phyloP scores from a whole-genome alignment of 768 basidiomycete genomes.

The Lentinula guzmanii region DNA sequence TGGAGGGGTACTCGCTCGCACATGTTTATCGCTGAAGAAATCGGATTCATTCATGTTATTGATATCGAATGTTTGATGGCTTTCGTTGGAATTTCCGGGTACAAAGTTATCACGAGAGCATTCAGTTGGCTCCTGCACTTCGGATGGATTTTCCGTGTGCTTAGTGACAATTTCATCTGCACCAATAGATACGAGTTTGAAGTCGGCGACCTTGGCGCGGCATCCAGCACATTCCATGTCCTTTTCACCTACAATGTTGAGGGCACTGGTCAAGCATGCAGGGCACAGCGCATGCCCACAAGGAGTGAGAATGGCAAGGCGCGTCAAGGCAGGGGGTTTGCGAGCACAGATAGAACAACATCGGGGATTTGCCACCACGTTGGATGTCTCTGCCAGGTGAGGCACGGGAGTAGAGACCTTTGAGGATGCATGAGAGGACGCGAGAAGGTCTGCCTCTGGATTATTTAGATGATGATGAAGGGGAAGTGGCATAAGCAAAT shows the following conservation, averaged over 20 bases:
- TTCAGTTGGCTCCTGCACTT: not conserved
- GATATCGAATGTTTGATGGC: not conserved
- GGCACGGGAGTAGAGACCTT: slow-evolving; percentile 6
- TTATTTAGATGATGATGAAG: not conserved
- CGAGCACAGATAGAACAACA: slow-evolving; percentile 59
- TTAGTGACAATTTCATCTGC: not conserved
- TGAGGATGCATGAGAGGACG: slow-evolving; percentile 16
- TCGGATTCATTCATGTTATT: slow-evolving; percentile 33
- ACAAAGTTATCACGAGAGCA: not conserved
- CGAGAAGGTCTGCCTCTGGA: not conserved
- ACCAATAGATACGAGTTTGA: slow-evolving; percentile 39
- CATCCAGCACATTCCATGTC: slow-evolving; percentile 84
- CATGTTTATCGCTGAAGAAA: slow-evolving; percentile 22
- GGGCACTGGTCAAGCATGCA: slow-evolving; percentile 74
- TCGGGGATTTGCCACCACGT: slow-evolving; percentile 12
- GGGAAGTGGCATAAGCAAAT: slow-evolving; percentile 11
- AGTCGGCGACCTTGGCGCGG: slow-evolving; percentile 62
- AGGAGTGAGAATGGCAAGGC: slow-evolving; percentile 64
- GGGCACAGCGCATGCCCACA: slow-evolving; percentile 77
- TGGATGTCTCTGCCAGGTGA: not conserved
- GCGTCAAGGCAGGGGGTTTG: slow-evolving; percentile 27
- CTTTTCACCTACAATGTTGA: slow-evolving; percentile 88
- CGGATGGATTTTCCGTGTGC: not conserved
- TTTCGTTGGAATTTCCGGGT: not conserved
- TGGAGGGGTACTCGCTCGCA: slow-evolving; percentile 39